A percentile compares a stretch with the other conserved stretches of the same genome.
Evolutionary conservation across 2,329 filamentous ascomycete species (phyloP).

Genomic region (Cladophialophora immunda): DNA sequence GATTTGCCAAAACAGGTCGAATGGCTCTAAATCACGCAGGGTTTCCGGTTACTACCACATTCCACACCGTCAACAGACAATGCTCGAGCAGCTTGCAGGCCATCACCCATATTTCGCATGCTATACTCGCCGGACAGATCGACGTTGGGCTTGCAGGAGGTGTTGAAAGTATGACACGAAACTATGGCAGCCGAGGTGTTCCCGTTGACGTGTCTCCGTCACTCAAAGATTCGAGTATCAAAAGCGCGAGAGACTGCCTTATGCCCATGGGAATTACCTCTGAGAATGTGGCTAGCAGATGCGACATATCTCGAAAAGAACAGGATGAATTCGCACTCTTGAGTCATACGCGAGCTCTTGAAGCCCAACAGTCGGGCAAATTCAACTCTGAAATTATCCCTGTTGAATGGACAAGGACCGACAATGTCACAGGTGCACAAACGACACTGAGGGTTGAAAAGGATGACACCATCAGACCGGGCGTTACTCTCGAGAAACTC

Average conservation of each 20-base stretch:
- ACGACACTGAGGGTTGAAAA: not conserved
- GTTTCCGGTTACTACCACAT: slow-evolving; percentile 68
- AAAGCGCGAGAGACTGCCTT: slow-evolving; percentile 79
- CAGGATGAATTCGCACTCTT: slow-evolving; percentile 88
- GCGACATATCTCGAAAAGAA: slow-evolving; percentile 77
- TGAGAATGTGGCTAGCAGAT: slow-evolving; percentile 92
- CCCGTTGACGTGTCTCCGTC: not conserved
- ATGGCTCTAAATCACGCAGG: slow-evolving; percentile 5
- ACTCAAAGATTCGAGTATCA: not conserved
- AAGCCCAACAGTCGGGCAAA: slow-evolving; percentile 85
- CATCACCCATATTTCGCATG: slow-evolving; percentile 88
- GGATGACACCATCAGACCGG: not conserved
- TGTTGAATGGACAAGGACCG: not conserved
- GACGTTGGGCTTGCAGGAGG: slow-evolving; percentile 86
- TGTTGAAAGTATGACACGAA: slow-evolving; percentile 78
- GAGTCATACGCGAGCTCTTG: slow-evolving; percentile 85
- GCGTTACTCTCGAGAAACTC: not conserved
- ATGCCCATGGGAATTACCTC: slow-evolving; percentile 97
- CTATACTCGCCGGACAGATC: slow-evolving; percentile 81
- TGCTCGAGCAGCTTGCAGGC: slow-evolving; percentile 96
- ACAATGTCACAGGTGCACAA: not conserved
- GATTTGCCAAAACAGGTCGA: slow-evolving; percentile 4
- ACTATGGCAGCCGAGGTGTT: slow-evolving; percentile 45
- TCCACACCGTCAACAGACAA: slow-evolving; percentile 88
- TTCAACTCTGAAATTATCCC: slow-evolving; percentile 94